Evolutionary conservation across 805 yeast genomes (phyloP).

Genomic region (Ogataea philodendri): DNA sequence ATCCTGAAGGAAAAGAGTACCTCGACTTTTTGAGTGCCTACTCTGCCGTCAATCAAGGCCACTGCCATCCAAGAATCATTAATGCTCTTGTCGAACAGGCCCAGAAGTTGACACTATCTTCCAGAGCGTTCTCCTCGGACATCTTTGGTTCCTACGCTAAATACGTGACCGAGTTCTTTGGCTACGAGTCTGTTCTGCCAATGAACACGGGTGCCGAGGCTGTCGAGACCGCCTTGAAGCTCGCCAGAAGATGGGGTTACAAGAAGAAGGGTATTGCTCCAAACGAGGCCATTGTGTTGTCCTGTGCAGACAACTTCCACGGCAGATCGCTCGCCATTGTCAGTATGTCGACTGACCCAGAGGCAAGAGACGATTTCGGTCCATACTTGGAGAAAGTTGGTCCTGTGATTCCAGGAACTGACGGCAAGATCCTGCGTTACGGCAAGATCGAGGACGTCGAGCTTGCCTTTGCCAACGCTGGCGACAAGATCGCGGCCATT

Average conservation of each 20-base stretch:
- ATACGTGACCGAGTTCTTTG: constrained; percentile 82
- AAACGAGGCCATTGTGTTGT: constrained; percentile 80
- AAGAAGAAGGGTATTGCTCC: constrained; percentile 77
- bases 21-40: constrained; percentile 91
- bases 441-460: constrained; percentile 86
- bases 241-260: constrained; percentile 98
- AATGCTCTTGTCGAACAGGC: constrained; percentile 87
- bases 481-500: constrained; percentile 87
- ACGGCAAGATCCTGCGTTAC: constrained; percentile 63
- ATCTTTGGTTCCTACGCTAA: constrained; percentile 85
- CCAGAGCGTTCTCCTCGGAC: constrained; percentile 91
- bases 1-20: constrained; percentile 94
- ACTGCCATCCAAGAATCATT: constrained; percentile 92
- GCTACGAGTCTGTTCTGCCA: constrained; percentile 90
- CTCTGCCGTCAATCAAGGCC: constrained; percentile 97
- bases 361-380: constrained; percentile 84
- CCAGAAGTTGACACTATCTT: constrained; percentile 73
- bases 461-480: constrained; percentile 74
- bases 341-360: constrained; percentile 95
- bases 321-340: constrained; percentile 95
- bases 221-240: constrained; percentile 89
- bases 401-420: constrained; percentile 76
- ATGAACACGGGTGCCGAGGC: constrained; percentile 99
- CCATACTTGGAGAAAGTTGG: constrained; percentile 85
- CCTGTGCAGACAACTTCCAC: constrained; percentile 90